Conservation (phyloP, 352 stramenopile genomes). For the Thalassiosira delicatula region DNA sequence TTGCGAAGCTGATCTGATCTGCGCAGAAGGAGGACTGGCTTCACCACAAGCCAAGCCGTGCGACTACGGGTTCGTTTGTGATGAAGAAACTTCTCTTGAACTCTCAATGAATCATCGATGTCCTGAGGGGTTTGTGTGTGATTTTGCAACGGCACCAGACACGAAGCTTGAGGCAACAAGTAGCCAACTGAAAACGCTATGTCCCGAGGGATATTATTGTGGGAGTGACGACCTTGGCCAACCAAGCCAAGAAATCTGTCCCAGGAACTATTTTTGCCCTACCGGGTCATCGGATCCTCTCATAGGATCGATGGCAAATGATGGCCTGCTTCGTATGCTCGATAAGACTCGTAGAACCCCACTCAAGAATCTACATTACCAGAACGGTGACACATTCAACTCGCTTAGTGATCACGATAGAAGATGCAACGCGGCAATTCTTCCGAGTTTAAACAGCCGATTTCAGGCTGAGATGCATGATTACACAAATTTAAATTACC, state of each 20-base stretch:
- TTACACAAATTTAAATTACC: constrained; percentile 80
- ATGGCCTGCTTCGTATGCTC: constrained; percentile 84
- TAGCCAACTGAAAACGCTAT: constrained; percentile 89
- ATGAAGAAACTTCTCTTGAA: constrained; percentile 88
- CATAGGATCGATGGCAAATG: constrained; percentile 89
- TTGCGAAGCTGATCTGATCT: constrained; percentile 96
- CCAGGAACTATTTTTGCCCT: constrained; percentile 93
- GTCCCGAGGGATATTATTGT: constrained; percentile 90
- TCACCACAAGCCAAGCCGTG: constrained; percentile 89
- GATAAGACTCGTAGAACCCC: background rate
- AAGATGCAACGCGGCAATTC: constrained; percentile 86
- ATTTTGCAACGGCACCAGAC: constrained; percentile 93
- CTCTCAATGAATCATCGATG: constrained; percentile 86
- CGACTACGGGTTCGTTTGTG: constrained; percentile 93
- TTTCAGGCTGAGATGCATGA: constrained; percentile 80
- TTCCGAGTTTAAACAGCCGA: constrained; percentile 50
- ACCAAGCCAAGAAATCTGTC: constrained; percentile 86
- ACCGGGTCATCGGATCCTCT: constrained; percentile 91
- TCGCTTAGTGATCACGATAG: constrained; percentile 90
- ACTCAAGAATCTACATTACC: constrained; percentile 87
- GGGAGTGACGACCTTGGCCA: constrained; percentile 87
- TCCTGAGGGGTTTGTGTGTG: constrained; percentile 91
- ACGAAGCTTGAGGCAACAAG: constrained; percentile 87
- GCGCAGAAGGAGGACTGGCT: constrained; percentile 81
- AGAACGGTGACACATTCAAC: constrained; percentile 88